Evolutionary conservation across 2,329 filamentous ascomycete genomes (phyloP).

Genomic region (Orbilia blumenaviensis): DNA sequence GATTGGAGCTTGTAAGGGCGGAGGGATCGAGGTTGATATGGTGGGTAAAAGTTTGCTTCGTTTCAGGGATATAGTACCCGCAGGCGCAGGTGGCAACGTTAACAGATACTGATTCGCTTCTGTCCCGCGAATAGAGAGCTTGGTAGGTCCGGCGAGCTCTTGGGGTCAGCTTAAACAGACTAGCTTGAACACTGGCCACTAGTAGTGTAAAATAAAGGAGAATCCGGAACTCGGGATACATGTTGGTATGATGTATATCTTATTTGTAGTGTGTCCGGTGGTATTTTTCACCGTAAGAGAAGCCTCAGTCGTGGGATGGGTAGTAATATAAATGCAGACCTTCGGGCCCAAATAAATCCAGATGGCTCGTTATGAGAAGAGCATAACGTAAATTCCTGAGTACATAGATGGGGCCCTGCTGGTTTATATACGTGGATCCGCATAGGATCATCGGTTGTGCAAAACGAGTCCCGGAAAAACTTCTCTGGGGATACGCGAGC

Average conservation of each 20-base stretch:
- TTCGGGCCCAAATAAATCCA: too few relatives aligned
- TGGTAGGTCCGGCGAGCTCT: not conserved
- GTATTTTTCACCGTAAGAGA: too few relatives aligned
- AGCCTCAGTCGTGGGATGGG: too few relatives aligned
- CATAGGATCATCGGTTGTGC: not conserved
- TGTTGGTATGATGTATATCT: too few relatives aligned
- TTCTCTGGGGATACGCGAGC: not conserved
- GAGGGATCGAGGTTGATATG: slow-evolving; percentile 12
- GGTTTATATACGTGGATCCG: not conserved
- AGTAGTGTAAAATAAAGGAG: slow-evolving; percentile 27
- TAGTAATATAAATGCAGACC: too few relatives aligned
- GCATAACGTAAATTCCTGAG: too few relatives aligned
- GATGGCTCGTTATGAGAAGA: too few relatives aligned
- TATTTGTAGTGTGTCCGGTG: too few relatives aligned
- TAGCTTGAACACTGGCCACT: slow-evolving; percentile 15
- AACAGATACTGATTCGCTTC: not conserved
- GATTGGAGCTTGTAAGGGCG: not conserved
- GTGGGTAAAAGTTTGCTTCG: slow-evolving; percentile 31
- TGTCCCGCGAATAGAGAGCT: not conserved
- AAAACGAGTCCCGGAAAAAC: not conserved
- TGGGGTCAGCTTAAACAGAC: slow-evolving; percentile 3
- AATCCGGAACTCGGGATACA: slow-evolving; percentile 2
- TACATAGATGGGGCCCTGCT: too few relatives aligned
- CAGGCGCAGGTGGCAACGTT: slow-evolving; percentile 17
- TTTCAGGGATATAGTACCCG: slow-evolving; percentile 49